Evolutionary conservation across 768 basidiomycete species (phyloP), one percentile per base, ranked within the genome.

Genomic region (Mycena polygramma): DNA sequence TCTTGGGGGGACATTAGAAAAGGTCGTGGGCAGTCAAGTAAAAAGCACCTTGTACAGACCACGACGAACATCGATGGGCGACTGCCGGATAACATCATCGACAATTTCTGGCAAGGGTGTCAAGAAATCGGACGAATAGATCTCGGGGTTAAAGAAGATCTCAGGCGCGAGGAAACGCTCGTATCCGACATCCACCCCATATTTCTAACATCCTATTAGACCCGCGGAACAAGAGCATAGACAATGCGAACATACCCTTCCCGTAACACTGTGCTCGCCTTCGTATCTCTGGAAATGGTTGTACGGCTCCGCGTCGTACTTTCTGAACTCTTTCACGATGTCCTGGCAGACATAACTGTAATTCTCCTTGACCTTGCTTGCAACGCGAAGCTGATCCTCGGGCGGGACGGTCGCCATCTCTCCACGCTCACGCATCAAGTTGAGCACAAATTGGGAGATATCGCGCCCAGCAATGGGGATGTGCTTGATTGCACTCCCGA

Each of bases 131-230:
- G 95, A 97, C 0, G 96, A 98, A 81, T 94, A 94, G 74, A 99
- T 98, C 81, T 99, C 97, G 17, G 98, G 98, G 83, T 99, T 99
- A 89, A 98, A 99, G 85, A 99, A 99, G 76, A 99, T 98, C 81
- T 99, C 98, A 7, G 98, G 97, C 7, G 97, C 98, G 61, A 99
- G 91, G 89, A 99, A 99, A 30, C 98, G 95, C 81, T 99, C 98
- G 81, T 98, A 99, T 22, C 98, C 98, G 67, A 99, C 91, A 76
- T 99, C 97, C 57, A 99, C 84, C 22, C 87, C 81, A 83, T 99
- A 98, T 93, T 96, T 94, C 96, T 97, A 77, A 66, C 26, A 39
- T 9, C 48, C 22, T 11, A 49, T 74, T 70, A 70, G 49, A 36
- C 54, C 41, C n/a, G 17, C 49, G n/a, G 20, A 45, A 46, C 57